A percentile compares a stretch with the other conserved stretches of the same genome.
These are phyloP conservation scores for Lactarius sp. DNA, from an alignment of 768 basidiomycete species.

Conservation along the genomic window DNA sequence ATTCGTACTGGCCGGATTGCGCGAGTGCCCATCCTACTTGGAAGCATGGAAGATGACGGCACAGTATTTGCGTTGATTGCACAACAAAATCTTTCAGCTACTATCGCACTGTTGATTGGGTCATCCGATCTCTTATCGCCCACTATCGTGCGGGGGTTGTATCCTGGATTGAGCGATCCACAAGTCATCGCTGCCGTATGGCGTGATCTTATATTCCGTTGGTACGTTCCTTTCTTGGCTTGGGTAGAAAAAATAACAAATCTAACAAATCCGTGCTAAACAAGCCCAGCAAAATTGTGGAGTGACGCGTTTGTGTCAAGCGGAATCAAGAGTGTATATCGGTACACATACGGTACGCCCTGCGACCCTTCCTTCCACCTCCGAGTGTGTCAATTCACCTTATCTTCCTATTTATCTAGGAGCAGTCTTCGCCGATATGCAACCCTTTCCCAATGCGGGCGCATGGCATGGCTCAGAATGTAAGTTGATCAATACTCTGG, in stretches of 20 bases:
- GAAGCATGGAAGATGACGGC: conserved; percentile 15
- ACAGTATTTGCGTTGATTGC: neutral
- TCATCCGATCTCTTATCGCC: neutral
- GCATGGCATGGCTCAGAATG: neutral
- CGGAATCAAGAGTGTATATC: conserved; percentile 12
- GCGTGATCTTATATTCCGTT: conserved; percentile 1
- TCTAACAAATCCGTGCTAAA: too few relatives aligned
- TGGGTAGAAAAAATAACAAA: too few relatives aligned
- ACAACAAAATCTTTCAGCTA: neutral
- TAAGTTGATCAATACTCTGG: neutral
- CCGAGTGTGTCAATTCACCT: neutral
- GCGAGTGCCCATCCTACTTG: conserved; percentile 9
- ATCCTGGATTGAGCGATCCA: conserved; percentile 4
- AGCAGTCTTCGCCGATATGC: neutral
- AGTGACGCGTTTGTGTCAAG: conserved; percentile 6
- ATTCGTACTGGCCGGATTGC: conserved; percentile 5
- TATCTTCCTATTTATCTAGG: neutral
- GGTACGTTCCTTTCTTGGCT: neutral
- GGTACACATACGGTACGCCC: conserved; percentile 11
- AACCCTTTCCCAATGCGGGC: neutral
- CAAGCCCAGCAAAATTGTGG: conserved; percentile 19
- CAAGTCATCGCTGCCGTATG: conserved; percentile 1
- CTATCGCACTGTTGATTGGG: neutral
- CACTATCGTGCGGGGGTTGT: neutral
- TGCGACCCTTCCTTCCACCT: too few relatives aligned